Evolutionary conservation across 768 basidiomycete genomes (phyloP).

Genomic region (Paxillus involutus): DNA sequence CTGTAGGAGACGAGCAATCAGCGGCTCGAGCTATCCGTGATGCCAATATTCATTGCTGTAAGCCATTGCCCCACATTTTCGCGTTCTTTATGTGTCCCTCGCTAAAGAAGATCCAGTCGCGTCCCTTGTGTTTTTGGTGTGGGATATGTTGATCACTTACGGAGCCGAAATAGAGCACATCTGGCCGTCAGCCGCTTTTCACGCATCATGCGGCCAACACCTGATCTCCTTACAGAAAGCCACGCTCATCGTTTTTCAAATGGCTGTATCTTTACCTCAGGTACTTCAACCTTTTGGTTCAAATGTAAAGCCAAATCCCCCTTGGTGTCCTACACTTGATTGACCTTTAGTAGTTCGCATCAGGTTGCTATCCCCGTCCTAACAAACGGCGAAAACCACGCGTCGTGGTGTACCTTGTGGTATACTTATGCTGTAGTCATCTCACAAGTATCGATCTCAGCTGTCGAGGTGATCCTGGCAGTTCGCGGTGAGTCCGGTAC

Average conservation of each 20-base stretch:
- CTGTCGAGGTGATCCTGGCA: slow-evolving; percentile 23
- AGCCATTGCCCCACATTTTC: neutral
- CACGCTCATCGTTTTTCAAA: slow-evolving; percentile 16
- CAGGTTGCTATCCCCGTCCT: slow-evolving; percentile 7
- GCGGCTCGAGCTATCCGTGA: neutral
- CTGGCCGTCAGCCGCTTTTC: slow-evolving; percentile 28
- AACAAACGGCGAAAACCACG: slow-evolving; percentile 6
- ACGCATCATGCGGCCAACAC: neutral
- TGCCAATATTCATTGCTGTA: neutral
- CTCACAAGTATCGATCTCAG: slow-evolving; percentile 14
- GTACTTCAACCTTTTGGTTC: neutral
- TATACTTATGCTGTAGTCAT: slow-evolving; percentile 15
- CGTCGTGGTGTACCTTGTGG: slow-evolving; percentile 16
- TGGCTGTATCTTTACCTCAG: slow-evolving; percentile 17
- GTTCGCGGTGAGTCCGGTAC: slow-evolving; percentile 20
- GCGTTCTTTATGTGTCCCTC: neutral
- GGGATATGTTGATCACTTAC: slow-evolving; percentile 26
- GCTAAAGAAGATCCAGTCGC: slow-evolving; percentile 17
- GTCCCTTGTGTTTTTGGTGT: slow-evolving; percentile 23
- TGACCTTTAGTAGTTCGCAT: slow-evolving; percentile 3
- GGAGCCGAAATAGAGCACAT: slow-evolving; percentile 26
- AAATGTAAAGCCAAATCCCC: neutral
- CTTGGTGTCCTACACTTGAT: neutral
- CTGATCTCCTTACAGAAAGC: slow-evolving; percentile 9
- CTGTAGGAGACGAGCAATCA: neutral